Percentiles rank a stretch among this genome's conserved stretches.
phyloP scores from a whole-genome alignment of 768 basidiomycete species.

The Tulasnella sp. region DNA sequence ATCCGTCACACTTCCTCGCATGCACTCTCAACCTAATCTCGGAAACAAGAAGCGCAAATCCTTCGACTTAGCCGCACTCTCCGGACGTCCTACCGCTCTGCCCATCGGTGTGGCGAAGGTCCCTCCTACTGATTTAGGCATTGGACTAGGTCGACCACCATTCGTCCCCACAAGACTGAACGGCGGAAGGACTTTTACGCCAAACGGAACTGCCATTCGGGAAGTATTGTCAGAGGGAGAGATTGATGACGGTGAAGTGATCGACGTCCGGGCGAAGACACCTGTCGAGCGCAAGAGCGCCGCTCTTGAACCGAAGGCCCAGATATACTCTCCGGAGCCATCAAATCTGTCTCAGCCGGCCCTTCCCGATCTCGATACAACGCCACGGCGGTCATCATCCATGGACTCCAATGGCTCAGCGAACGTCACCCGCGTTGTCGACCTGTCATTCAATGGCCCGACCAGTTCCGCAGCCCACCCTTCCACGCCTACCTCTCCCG shows the following conservation, averaged over 20 bases:
- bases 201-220: slow-evolving; percentile 17
- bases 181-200: slow-evolving; percentile 11
- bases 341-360: background rate
- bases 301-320: background rate
- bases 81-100: background rate
- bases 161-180: background rate
- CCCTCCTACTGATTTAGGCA: background rate
- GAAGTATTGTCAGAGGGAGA: slow-evolving; percentile 13
- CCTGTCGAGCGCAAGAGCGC: background rate
- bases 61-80: slow-evolving; percentile 9
- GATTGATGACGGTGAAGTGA: background rate
- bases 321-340: background rate
- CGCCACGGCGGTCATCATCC: slow-evolving; percentile 11
- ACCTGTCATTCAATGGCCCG: background rate
- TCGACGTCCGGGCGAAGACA: background rate
- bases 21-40: slow-evolving; percentile 20
- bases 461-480: background rate
- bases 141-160: slow-evolving; percentile 9
- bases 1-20: background rate
- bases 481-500: background rate
- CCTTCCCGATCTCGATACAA: background rate
- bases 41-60: slow-evolving; percentile 11
- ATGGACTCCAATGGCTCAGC: slow-evolving; percentile 5
- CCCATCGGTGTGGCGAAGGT: background rate
- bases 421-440: slow-evolving; percentile 19